Evolutionary conservation across 768 basidiomycete species (phyloP).

Genomic region (Hydnum rufescens): DNA sequence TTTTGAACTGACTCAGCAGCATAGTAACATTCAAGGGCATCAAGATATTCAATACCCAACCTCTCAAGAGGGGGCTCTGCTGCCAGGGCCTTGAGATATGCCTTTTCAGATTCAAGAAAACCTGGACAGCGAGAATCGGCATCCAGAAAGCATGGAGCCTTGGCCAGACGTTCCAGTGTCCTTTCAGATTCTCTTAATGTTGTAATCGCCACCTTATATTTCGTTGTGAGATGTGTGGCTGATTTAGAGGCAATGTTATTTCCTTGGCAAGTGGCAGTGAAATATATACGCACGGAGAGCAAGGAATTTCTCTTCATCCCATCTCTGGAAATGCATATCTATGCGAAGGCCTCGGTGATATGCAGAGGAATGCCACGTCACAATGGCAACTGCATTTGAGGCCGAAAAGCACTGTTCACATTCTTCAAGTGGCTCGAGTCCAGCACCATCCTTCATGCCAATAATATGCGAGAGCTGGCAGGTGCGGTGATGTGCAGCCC

Average conservation of each 20-base stretch:
- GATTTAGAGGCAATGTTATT: too few species aligned
- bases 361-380: conserved; percentile 10
- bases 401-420: conserved; percentile 12
- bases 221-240: too few species aligned
- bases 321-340: conserved; percentile 11
- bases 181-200: neutral
- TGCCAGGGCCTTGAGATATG: neutral
- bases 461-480: conserved; percentile 13
- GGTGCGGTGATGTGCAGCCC: conserved; percentile 11
- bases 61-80: neutral
- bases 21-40: neutral
- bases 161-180: too few species aligned
- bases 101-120: neutral
- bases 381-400: conserved; percentile 8
- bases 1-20: neutral
- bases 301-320: conserved; percentile 13
- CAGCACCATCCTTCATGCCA: conserved; percentile 6
- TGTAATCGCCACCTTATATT: too few species aligned
- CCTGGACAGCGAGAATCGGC: neutral
- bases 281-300: too few species aligned
- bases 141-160: too few species aligned
- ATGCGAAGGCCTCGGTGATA: conserved; percentile 10
- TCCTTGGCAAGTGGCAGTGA: too few species aligned
- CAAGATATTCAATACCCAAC: neutral
- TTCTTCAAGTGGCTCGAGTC: conserved; percentile 12